Base-by-base conservation (phyloP, 2,329 filamentous ascomycete species). In the Sporothrix luriei region DNA sequence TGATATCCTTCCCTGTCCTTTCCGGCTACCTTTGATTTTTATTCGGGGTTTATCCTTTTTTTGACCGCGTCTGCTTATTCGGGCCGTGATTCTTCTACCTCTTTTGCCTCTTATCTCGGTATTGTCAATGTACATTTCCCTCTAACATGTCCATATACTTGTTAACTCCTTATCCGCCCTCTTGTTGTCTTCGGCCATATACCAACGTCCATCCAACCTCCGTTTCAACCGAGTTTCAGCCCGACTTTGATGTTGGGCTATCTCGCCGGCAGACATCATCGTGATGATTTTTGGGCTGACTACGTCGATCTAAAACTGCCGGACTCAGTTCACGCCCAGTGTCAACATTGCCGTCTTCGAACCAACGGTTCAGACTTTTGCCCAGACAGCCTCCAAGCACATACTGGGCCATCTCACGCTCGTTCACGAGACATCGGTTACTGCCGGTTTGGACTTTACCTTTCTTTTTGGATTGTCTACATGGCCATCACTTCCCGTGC, bases 281-380 rank as follows among this genome's bases (percentile, higher is more conserved):
- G 66, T 48, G 52, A 49, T 59, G 40, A 1, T 10, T 21, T n/a
- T 24, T 33, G 19, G 21, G 13, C 11, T 21, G 21, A 33, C 9
- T 46, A n/a, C 24, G 43, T 49, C 48, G 48, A 38, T 52, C n/a
- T 21, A 52, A 52, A 61, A 61, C 55, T 68, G 29, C 66, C 66
- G 55, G 14, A 59, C 49, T 16, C 52, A 19, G 66, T n/a, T 40
- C 19, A 51, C 57, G 19, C 14, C 54, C 46, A 51, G 40, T 48
- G n/a, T 29, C 55, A n/a, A 68, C 14, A 68, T 61, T 40, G 61
- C 33, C 33, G 40, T 24, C 67, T 40, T 29, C 43, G 26, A 38
- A 62, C 54, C 67, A 51, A 46, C 55, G 14, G 14, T 7, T 38
- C 46, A 38, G 26, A 9, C 43, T n/a, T 51, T 26, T 54, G 26